Percentiles rank a stretch among this genome's conserved stretches.
Evolutionary conservation across 208 protist genomes (phyloP).

Genomic region (Trypanosoma mega): DNA sequence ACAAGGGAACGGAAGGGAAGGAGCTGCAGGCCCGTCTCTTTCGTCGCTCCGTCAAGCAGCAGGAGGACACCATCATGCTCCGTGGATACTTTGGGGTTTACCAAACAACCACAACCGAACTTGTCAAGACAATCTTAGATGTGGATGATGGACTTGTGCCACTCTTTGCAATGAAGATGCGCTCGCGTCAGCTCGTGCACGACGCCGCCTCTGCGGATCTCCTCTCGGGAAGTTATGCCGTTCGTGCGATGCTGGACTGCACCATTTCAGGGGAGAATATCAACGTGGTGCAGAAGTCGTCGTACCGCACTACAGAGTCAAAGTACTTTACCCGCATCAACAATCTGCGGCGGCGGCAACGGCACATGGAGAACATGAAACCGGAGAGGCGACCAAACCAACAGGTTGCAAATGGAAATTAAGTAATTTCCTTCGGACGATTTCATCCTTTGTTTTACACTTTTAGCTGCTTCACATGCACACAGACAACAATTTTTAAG

Average conservation of each 20-base stretch:
- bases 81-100: constrained; percentile 90
- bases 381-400: constrained; percentile 28
- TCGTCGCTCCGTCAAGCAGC: constrained; percentile 84
- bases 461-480: too few relatives aligned
- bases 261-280: constrained; percentile 83
- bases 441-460: neutral
- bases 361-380: constrained; percentile 33
- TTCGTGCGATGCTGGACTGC: constrained; percentile 80
- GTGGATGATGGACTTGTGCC: constrained; percentile 78
- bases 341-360: constrained; percentile 51
- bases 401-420: constrained; percentile 2
- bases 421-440: neutral
- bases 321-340: constrained; percentile 79
- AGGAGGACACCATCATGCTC: constrained; percentile 86
- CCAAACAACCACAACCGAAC: constrained; percentile 82
- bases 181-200: constrained; percentile 84
- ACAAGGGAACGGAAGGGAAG: constrained; percentile 81
- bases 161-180: constrained; percentile 86
- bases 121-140: constrained; percentile 77
- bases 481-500: too few relatives aligned
- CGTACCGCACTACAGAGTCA: constrained; percentile 64
- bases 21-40: constrained; percentile 90
- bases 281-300: constrained; percentile 76
- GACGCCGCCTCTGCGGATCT: constrained; percentile 76
- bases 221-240: constrained; percentile 65